Base-by-base conservation (phyloP, 768 basidiomycete species). In the Paxillus rubicundulus region DNA sequence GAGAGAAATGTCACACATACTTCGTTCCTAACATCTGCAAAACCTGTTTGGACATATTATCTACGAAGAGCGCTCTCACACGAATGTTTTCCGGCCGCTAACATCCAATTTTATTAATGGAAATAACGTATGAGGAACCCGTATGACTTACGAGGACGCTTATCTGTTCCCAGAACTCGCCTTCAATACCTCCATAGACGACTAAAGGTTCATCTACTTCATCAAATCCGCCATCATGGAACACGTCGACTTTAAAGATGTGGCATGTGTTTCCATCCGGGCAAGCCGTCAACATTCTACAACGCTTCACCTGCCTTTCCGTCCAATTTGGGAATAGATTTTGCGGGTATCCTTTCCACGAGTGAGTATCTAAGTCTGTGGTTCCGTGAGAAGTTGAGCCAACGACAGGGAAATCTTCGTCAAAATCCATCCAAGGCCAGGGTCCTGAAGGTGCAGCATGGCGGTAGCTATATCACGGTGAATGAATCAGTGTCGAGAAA, bases 21-120 rank as follows among this genome's bases (percentile, higher is more conserved):
- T 62, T 81, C 36, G 77, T 71, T 9, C 84, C 82, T 6, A 84
- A 66, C 74, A 83, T 82, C 58, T 80, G 76, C 38, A 84, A 60
- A 8, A 81, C 75, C 5, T 77, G 73, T 8, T 77, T 75, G 0
- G 77, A 73, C 52, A 84, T 63, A 49, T 75, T 73, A 24, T 81
- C 74, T 0, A 82, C 68, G 54, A 84, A 84, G 40, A 82, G 20
- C 1, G 75, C 75, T 17, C 79, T 73, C 5, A 80, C 64, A 30
- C 78, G 74, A n/a, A 77, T 60, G 10, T 67, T 62, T 10, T 47
- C 5, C 1, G 74, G 72, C 40, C 72, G 61, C 66, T 70, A 45
- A 24, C 18, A 42, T 37, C 18, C n/a, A 16, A 13, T 40, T 27
- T 4, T 30, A 24, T 12, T 17, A n/a, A 34, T 18, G 41, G 14